Conservation (phyloP, 768 basidiomycete genomes). For the Trametes coccinea region DNA sequence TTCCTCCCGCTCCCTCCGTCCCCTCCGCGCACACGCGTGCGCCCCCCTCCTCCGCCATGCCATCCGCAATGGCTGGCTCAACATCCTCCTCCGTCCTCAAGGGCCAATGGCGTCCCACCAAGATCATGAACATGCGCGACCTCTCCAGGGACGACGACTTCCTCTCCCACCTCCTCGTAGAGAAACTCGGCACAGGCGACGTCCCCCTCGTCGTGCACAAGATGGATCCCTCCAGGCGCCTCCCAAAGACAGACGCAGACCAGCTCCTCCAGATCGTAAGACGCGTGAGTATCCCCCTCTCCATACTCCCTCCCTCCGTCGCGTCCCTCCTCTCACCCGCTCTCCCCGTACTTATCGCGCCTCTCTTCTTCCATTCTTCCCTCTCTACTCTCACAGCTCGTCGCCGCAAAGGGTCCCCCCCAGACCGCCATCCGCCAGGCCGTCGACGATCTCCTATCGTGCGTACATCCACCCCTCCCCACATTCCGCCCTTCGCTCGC, state of each 20-base stretch:
- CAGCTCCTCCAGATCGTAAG: constrained; percentile 71
- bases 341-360: constrained; percentile 32
- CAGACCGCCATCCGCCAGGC: constrained; percentile 65
- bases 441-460: constrained; percentile 79
- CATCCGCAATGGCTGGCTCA: constrained; percentile 26
- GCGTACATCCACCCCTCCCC: constrained; percentile 35
- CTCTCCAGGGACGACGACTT: constrained; percentile 90
- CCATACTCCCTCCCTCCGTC: constrained; percentile 22
- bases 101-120: constrained; percentile 71
- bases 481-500: constrained; percentile 28
- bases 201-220: constrained; percentile 88
- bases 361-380: constrained; percentile 17
- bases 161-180: constrained; percentile 84
- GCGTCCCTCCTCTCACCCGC: constrained; percentile 29
- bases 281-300: constrained; percentile 57
- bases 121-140: constrained; percentile 90
- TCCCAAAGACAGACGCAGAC: constrained; percentile 72
- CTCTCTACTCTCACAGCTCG: constrained; percentile 46
- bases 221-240: constrained; percentile 76
- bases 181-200: constrained; percentile 79
- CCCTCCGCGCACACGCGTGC: neutral
- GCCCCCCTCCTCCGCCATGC: constrained; percentile 21
- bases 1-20: too few relatives aligned
- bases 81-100: constrained; percentile 27
- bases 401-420: constrained; percentile 50